Percentiles rank a stretch among this genome's conserved stretches.
phyloP scores from a whole-genome alignment of 2,329 filamentous ascomycete species.

The Botrytis medusae region DNA sequence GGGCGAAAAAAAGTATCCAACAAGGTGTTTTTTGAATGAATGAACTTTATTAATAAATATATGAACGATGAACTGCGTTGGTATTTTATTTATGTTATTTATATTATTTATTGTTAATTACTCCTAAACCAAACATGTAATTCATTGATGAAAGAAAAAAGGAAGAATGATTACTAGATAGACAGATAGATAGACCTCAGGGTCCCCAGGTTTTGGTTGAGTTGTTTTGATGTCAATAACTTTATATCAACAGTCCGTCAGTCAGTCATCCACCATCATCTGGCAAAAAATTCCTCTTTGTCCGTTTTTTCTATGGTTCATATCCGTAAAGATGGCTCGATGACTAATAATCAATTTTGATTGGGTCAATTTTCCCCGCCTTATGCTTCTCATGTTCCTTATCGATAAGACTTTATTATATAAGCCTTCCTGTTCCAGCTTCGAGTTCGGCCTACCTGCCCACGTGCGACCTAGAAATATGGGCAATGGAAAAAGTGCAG shows the following conservation, averaged over 20 bases:
- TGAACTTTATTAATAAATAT: too few relatives aligned
- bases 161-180: neutral
- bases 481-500: neutral
- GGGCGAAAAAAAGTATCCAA: constrained; percentile 12
- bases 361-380: neutral
- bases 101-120: neutral
- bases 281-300: neutral
- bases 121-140: neutral
- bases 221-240: neutral
- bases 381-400: neutral
- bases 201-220: neutral
- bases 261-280: neutral
- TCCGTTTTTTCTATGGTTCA: neutral
- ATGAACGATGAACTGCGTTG: too few relatives aligned
- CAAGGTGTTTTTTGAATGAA: constrained; percentile 13
- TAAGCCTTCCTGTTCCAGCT: neutral
- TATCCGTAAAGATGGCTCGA: neutral
- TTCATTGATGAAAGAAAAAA: neutral
- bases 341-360: neutral
- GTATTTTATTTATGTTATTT: too few relatives aligned
- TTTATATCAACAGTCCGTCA: neutral
- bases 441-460: neutral
- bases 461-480: neutral
- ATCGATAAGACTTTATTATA: constrained; percentile 5
- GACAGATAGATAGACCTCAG: too few relatives aligned